A percentile compares a stretch with the other conserved stretches of the same genome.
Conservation (phyloP, 805 yeast genomes). For the Kuraishia ogatae region DNA sequence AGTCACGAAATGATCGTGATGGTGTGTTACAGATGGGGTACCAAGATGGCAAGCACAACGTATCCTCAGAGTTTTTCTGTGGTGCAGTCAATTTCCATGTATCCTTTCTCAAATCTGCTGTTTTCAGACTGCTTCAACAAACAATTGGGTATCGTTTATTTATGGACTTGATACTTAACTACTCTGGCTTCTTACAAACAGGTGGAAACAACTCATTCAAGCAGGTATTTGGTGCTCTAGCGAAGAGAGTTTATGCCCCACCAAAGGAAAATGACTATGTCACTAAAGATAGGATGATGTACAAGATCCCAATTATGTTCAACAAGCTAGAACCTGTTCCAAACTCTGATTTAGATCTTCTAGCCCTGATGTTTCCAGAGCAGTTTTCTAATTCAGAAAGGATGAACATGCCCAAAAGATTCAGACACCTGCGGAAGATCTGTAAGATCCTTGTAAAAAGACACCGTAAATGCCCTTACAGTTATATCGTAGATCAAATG, state of each 20-base stretch:
- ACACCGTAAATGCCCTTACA: conserved; percentile 27
- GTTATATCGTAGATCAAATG: conserved; percentile 25
- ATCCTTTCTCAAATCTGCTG: conserved; percentile 28
- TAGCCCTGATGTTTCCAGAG: conserved; percentile 7
- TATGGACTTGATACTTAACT: conserved; percentile 27
- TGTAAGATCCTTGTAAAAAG: conserved; percentile 18
- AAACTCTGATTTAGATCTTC: conserved; percentile 4
- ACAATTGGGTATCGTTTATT: conserved; percentile 32
- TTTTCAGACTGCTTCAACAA: conserved; percentile 34
- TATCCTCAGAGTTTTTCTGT: conserved; percentile 21
- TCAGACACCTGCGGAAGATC: conserved; percentile 11
- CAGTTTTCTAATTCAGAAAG: conserved; percentile 5
- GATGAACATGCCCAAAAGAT: conserved; percentile 14
- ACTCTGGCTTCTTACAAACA: conserved; percentile 16
- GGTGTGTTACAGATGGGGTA: conserved; percentile 39
- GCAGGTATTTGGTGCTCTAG: background rate
- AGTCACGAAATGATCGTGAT: conserved; percentile 14
- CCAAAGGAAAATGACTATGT: conserved; percentile 3
- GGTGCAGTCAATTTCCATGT: conserved; percentile 28
- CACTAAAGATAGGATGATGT: conserved; percentile 16
- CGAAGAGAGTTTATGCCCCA: conserved; percentile 4
- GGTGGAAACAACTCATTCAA: background rate
- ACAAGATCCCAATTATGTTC: conserved; percentile 11
- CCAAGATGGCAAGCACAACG: conserved; percentile 19
- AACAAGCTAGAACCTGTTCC: conserved; percentile 16